Evolutionary conservation across 2,329 filamentous ascomycete species (phyloP).

Genomic region (Alternaria sp.): DNA sequence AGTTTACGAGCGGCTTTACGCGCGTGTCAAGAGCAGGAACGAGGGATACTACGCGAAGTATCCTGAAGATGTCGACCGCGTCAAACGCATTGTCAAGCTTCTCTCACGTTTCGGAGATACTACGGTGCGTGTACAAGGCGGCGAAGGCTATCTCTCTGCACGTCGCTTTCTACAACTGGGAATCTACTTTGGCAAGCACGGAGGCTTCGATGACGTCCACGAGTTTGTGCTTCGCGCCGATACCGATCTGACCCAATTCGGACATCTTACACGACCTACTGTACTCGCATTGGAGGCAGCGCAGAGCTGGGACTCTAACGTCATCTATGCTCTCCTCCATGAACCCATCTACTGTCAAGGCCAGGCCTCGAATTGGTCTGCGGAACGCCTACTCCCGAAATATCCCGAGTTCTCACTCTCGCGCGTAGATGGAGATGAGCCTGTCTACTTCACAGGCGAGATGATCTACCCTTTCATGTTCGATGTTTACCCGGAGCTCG

Average conservation of each 20-base stretch:
- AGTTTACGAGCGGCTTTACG: constrained; percentile 76
- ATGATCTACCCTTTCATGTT: constrained; percentile 92
- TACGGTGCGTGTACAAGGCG: constrained; percentile 71
- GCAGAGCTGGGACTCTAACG: constrained; percentile 73
- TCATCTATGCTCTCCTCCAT: constrained; percentile 86
- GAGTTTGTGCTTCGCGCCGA: constrained; percentile 72
- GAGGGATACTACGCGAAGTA: constrained; percentile 82
- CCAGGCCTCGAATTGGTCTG: constrained; percentile 74
- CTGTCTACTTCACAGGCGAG: constrained; percentile 85
- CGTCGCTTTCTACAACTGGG: constrained; percentile 79
- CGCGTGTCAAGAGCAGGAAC: constrained; percentile 75
- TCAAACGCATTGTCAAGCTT: constrained; percentile 70
- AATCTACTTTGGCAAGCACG: constrained; percentile 78
- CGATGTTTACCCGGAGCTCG: constrained; percentile 77
- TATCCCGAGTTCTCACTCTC: constrained; percentile 54
- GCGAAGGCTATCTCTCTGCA: constrained; percentile 71
- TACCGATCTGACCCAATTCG: constrained; percentile 76
- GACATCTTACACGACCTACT: constrained; percentile 75
- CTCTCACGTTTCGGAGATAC: constrained; percentile 64
- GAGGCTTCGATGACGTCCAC: constrained; percentile 40
- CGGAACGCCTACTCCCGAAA: constrained; percentile 66
- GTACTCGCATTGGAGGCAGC: constrained; percentile 71
- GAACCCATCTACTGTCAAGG: constrained; percentile 86
- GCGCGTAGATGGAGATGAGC: constrained; percentile 52
- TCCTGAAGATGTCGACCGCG: constrained; percentile 74